Conservation (phyloP, 2,329 filamentous ascomycete genomes). For the Paecilomyces formosus region DNA sequence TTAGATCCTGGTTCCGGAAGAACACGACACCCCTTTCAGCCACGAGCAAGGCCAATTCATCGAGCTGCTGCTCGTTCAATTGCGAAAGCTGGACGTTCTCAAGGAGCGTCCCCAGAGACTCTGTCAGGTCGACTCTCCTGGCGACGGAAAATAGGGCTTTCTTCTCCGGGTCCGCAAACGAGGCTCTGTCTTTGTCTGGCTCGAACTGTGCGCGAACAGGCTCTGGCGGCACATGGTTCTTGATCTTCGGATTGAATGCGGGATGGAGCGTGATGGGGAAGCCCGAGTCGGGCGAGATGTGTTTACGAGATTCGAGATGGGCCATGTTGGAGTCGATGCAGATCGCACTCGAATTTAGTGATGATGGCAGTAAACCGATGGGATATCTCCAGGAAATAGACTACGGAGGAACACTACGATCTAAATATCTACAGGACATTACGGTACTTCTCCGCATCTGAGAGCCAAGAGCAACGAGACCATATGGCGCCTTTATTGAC, state of each 20-base stretch:
- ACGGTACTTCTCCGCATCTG: neutral
- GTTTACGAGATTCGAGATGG: constrained; percentile 39
- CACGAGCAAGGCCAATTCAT: constrained; percentile 45
- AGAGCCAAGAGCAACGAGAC: neutral
- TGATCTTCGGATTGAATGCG: constrained; percentile 42
- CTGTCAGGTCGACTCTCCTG: constrained; percentile 23
- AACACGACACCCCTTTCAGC: constrained; percentile 43
- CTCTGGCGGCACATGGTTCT: constrained; percentile 34
- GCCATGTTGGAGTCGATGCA: constrained; percentile 17
- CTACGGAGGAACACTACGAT: neutral
- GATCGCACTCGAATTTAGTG: neutral
- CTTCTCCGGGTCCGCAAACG: constrained; percentile 34
- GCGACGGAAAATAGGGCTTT: constrained; percentile 26
- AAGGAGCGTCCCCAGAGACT: constrained; percentile 32
- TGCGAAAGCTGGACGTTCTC: constrained; percentile 39
- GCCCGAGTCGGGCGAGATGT: constrained; percentile 44
- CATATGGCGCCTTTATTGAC: neutral
- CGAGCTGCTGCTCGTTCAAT: constrained; percentile 38
- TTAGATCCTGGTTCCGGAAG: constrained; percentile 37
- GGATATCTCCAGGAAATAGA: neutral
- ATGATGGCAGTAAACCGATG: neutral
- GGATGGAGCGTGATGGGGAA: constrained; percentile 42
- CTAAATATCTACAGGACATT: neutral
- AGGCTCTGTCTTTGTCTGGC: constrained; percentile 22
- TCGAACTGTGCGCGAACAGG: constrained; percentile 20